phyloP scores from a whole-genome alignment of 2,329 filamentous ascomycete genomes.

The Sporothrix brasiliensis region DNA sequence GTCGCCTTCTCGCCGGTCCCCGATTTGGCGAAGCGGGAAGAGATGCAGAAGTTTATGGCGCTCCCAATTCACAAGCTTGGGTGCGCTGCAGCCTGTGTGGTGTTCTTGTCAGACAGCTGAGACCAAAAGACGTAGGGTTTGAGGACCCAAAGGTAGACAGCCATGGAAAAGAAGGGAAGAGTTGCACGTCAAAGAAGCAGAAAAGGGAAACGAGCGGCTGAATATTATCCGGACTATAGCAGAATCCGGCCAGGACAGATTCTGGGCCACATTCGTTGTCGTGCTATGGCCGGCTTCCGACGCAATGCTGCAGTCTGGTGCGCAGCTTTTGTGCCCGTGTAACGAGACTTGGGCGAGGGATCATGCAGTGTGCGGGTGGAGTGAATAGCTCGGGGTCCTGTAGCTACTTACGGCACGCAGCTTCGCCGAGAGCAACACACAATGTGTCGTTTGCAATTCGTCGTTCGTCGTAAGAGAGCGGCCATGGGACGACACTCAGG shows the following conservation, averaged over 20 bases:
- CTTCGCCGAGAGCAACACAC: background rate
- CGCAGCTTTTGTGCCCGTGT: background rate
- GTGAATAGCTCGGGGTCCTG: background rate
- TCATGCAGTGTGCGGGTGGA: background rate
- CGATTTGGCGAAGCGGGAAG: constrained; percentile 8
- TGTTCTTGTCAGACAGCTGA: constrained; percentile 20
- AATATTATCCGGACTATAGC: background rate
- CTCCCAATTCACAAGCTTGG: background rate
- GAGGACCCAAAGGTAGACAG: background rate
- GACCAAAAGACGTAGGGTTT: background rate
- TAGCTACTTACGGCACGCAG: constrained; percentile 8
- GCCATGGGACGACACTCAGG: background rate
- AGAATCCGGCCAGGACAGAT: constrained; percentile 3
- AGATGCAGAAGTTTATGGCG: background rate
- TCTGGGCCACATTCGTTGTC: background rate
- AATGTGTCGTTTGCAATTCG: background rate
- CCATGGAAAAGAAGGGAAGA: constrained; percentile 7
- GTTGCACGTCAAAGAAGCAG: background rate
- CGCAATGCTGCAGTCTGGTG: background rate
- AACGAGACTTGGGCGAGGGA: background rate
- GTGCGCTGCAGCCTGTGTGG: constrained; percentile 5
- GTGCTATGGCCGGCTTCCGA: constrained; percentile 2
- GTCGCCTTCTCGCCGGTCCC: background rate
- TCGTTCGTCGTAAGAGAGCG: background rate
- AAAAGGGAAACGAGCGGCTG: background rate